Evolutionary conservation across 2,329 filamentous ascomycete genomes (phyloP).

Genomic region (Aspergillus ruber): DNA sequence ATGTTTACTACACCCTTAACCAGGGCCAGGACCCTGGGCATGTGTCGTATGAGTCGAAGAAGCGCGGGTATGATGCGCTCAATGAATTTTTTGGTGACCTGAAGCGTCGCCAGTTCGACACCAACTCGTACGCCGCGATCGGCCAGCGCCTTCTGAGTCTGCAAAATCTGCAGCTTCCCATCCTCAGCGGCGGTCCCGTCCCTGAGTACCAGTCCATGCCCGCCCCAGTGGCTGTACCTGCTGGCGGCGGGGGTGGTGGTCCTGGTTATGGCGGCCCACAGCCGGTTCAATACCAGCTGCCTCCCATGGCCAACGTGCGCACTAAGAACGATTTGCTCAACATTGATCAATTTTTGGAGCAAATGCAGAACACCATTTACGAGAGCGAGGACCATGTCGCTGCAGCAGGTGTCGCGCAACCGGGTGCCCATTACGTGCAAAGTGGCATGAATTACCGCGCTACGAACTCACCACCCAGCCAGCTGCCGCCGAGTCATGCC

Average conservation of each 20-base stretch:
- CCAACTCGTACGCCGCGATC: slow-evolving; percentile 82
- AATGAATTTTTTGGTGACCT: slow-evolving; percentile 92
- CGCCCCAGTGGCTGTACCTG: slow-evolving; percentile 50
- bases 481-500: slow-evolving; percentile 37
- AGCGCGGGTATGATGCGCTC: slow-evolving; percentile 78
- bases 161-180: slow-evolving; percentile 60
- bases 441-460: slow-evolving; percentile 47
- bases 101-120: slow-evolving; percentile 86
- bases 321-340: slow-evolving; percentile 92
- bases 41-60: slow-evolving; percentile 62
- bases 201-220: slow-evolving; percentile 49
- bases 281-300: slow-evolving; percentile 77
- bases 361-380: slow-evolving; percentile 94
- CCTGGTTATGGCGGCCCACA: slow-evolving; percentile 54
- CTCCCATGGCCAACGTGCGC: slow-evolving; percentile 77
- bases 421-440: slow-evolving; percentile 61
- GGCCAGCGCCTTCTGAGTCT: slow-evolving; percentile 80
- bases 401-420: slow-evolving; percentile 68
- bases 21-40: slow-evolving; percentile 61
- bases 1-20: slow-evolving; percentile 71
- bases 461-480: slow-evolving; percentile 50
- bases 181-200: slow-evolving; percentile 52
- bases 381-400: slow-evolving; percentile 82
- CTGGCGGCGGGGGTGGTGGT: slow-evolving; percentile 44
- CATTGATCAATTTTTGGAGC: slow-evolving; percentile 89